Evolutionary conservation across 371 early-diverging fungal genomes (phyloP), one percentile per base, ranked within the genome.

Genomic region (Mortierella sp.): DNA sequence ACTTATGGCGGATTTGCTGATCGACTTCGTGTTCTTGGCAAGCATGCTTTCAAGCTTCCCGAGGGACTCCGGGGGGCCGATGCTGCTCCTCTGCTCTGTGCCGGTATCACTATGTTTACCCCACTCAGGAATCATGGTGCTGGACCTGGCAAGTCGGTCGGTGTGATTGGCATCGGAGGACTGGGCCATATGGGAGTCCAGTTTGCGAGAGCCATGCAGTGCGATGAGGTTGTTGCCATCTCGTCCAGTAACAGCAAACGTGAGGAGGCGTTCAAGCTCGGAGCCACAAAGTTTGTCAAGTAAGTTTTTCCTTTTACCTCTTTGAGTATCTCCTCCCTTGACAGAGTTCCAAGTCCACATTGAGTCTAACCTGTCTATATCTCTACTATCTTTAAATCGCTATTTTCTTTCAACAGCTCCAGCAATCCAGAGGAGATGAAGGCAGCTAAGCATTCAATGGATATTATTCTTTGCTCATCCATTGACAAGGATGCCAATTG

Each of bases 161-260:
- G 92, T 45, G 69, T 94, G 18, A 80, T 92, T 65, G 91, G 90
- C 7, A 88, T 93, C 51, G 95, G 92, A 46, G 91, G 93, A 55
- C 81, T 92, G 21, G 90, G 91, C 50, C 95, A 94, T 47, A 81
- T 93, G 72, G 90, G 85, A 7, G 65, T 93, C 23, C 90, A 92
- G 76, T 91, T 85, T 84, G 88, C 87, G 23, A 66, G 68, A 46
- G 88, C 87, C 14, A 70, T 83, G 44, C 74, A 87, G 74, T 93
- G 94, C 45, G 89, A 92, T 21, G 83, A 90, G 29, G 93, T 94
- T 0, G 71, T 88, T 11, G 95, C 92, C 2, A 81, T 95, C 46
- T 94, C 95, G 18, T 84, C 86, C 61, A 89, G 91, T 18, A 71
- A 77, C 16, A 79, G 60, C 72, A 95, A 95, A 83, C 82, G 83